Conservation (phyloP, 345 rosid species). For the Gossypium bickii region DNA sequence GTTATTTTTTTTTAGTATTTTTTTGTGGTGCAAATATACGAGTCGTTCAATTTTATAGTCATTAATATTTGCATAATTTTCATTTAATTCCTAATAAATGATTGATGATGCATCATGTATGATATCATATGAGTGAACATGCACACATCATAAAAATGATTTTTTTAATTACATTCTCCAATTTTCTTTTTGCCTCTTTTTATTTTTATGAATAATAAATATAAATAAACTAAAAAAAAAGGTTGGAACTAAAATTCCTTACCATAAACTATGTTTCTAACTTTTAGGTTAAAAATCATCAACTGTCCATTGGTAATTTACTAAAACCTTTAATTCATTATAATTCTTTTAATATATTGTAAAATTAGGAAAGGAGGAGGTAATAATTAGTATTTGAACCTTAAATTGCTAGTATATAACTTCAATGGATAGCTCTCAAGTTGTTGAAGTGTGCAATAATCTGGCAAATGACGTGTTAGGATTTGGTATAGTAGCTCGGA, state of each 20-base stretch:
- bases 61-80: not conserved
- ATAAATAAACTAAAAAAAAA: not conserved
- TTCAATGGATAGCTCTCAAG: no score
- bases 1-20: not conserved
- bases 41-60: not conserved
- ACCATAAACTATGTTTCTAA: no score
- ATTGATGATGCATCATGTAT: not conserved
- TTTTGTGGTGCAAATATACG: not conserved
- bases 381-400: no score
- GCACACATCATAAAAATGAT: not conserved
- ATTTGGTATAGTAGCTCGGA: no score
- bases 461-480: no score
- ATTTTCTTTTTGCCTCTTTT: not conserved
- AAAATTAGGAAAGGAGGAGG: no score
- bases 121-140: not conserved
- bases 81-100: not conserved
- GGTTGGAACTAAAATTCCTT: not conserved
- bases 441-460: no score
- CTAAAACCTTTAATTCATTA: no score
- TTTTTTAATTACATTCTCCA: not conserved
- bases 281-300: not conserved
- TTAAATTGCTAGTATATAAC: no score
- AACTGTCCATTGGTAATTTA: no score
- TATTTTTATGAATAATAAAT: not conserved
- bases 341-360: not conserved